A percentile compares a stretch with the other conserved stretches of the same genome.
Evolutionary conservation across 805 yeast genomes (phyloP).

Genomic region (Spathaspora hagerdaliae): DNA sequence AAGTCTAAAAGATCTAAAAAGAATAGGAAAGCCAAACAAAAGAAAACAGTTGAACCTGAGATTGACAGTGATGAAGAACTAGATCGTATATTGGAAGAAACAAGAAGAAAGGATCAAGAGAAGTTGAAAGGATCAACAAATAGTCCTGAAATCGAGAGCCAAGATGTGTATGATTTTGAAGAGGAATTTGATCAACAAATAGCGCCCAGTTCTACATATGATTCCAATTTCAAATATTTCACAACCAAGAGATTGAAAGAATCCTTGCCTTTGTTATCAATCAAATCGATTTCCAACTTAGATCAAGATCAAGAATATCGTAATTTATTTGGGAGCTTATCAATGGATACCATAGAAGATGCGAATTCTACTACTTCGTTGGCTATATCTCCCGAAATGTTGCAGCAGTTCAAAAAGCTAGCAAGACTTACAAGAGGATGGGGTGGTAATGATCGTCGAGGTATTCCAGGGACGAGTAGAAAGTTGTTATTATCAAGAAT

Average conservation of each 20-base stretch:
- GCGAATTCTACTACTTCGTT: slow-evolving; percentile 73
- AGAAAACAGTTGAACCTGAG: slow-evolving; percentile 10
- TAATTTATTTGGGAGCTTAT: slow-evolving; percentile 65
- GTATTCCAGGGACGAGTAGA: slow-evolving; percentile 71
- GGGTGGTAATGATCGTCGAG: slow-evolving; percentile 75
- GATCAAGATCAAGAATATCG: slow-evolving; percentile 78
- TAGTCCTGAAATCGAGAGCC: slow-evolving; percentile 18
- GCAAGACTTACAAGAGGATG: slow-evolving; percentile 67
- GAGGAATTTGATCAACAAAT: slow-evolving; percentile 18
- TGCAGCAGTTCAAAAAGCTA: slow-evolving; percentile 58
- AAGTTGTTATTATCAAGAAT: slow-evolving; percentile 67
- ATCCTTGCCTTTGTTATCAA: slow-evolving; percentile 37
- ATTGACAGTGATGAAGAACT: slow-evolving; percentile 54
- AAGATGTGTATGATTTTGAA: slow-evolving; percentile 22
- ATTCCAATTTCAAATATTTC: slow-evolving; percentile 42
- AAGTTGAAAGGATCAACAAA: background rate
- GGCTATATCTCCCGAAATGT: slow-evolving; percentile 63
- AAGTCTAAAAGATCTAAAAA: slow-evolving; percentile 12
- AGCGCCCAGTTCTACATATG: slow-evolving; percentile 32
- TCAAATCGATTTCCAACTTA: slow-evolving; percentile 46
- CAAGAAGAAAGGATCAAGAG: slow-evolving; percentile 20
- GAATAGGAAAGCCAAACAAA: slow-evolving; percentile 10
- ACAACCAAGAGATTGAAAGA: slow-evolving; percentile 43
- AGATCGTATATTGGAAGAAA: slow-evolving; percentile 49
- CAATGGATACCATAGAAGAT: slow-evolving; percentile 65